phyloP scores from a whole-genome alignment of 2,329 filamentous ascomycete species.

The Sporothrix brunneoviolacea region DNA sequence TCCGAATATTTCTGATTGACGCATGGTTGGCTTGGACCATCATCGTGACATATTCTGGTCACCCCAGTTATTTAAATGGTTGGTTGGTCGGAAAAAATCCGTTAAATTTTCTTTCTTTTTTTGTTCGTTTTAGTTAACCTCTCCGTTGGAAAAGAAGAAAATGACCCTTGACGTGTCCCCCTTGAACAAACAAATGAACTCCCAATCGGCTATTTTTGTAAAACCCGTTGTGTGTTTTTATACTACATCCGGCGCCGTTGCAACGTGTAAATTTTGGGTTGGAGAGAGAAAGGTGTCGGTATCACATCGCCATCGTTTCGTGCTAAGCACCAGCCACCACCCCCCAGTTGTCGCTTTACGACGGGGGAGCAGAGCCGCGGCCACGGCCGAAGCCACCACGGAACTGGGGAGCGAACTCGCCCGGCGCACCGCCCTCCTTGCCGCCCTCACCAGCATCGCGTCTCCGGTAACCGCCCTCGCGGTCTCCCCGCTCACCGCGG shows the following conservation, averaged over 20 bases:
- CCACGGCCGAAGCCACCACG: slow-evolving; percentile 87
- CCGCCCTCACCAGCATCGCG: slow-evolving; percentile 76
- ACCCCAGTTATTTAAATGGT: too few species aligned
- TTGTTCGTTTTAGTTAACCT: slow-evolving; percentile 7
- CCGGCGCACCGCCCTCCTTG: slow-evolving; percentile 88
- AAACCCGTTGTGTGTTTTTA: slow-evolving; percentile 7
- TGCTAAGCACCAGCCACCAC: too few species aligned
- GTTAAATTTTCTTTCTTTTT: slow-evolving; percentile 11
- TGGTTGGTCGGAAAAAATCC: neutral
- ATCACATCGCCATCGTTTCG: slow-evolving; percentile 4
- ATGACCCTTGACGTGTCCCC: slow-evolving; percentile 12
- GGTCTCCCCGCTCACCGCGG: slow-evolving; percentile 69
- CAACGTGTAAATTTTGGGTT: slow-evolving; percentile 5
- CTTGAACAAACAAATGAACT: slow-evolving; percentile 17
- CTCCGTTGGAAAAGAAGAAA: slow-evolving; percentile 13
- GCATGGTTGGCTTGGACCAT: too few species aligned
- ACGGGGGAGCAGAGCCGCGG: slow-evolving; percentile 67
- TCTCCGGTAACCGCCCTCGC: slow-evolving; percentile 87
- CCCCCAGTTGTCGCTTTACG: slow-evolving; percentile 37
- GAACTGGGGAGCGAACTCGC: slow-evolving; percentile 90
- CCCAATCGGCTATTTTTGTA: slow-evolving; percentile 12
- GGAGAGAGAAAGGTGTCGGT: slow-evolving; percentile 7
- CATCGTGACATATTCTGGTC: too few species aligned
- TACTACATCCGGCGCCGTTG: slow-evolving; percentile 9
- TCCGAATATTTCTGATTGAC: too few species aligned